Evolutionary conservation across 495 filamentous ascomycete species (phyloP), one percentile per base, ranked within the genome.

Genomic region (Penicillium arizonense): DNA sequence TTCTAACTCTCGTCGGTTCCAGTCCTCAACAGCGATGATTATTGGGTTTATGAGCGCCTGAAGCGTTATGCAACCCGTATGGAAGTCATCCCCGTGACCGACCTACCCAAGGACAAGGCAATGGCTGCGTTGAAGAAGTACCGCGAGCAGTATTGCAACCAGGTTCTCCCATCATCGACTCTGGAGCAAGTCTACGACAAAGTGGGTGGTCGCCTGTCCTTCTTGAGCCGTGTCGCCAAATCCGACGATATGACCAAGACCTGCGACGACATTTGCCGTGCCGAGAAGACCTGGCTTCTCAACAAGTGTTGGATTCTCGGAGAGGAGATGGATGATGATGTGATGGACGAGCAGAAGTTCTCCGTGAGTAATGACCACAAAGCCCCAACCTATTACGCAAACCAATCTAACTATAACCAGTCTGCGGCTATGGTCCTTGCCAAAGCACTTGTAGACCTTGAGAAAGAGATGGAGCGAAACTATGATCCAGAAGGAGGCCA

Each of bases 271-370:
- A 97, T 98, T 55, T 87, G 85, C 54, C 70, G 85, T 32, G 83
- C 79, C 20, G 94, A 98, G 68, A 94, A 90, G 70, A 90, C 84
- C 1, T 98, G 94, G 94, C 88, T 97, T 63, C 67, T 97, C 39
- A 97, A 96, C 71, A 85, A 95, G 57, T 96, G 91, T 69, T 91
- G 92, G 82, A 95, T 97, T 53, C 82, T 98, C 9, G 94, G 94
- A 13, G 74, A 67, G 37, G 89, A 90, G 55, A 97, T 97, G 92
- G 94, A 98, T 59, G 94, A 98, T 73, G 94, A 98, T 70, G 94
- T 97, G 35, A 97, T 98, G 94, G 91, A 97, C 63, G 87, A 97
- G 71, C 94, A 97, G 58, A 98, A 98, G 65, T 94, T 87, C 72
- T 87, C 93, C 28, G 87, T 90, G 70, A 68, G 85, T 76, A 32